Base-by-base conservation (phyloP, 1,284 basidiomycete genomes). In the Volvariella surrecta region DNA sequence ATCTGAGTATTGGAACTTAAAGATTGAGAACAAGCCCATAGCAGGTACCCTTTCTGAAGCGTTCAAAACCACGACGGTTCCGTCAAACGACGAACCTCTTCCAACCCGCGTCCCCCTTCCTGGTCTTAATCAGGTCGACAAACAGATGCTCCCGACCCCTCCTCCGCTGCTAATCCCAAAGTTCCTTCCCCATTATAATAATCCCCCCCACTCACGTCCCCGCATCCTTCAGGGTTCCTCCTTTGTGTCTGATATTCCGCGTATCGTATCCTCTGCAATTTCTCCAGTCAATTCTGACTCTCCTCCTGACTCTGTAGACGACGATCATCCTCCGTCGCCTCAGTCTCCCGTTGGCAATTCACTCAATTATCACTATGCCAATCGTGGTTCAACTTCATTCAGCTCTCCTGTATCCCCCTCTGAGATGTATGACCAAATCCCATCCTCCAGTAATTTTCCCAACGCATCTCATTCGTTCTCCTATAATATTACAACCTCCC, bases 321-420 rank as follows among this genome's bases (percentile, higher is more conserved):
- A 62, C 54, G 57, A 60, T 44, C 47, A 43, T 22, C 49, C 51
- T 18, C 41, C 56, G 15, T 62, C 62, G 40, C 60, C 60, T 32
- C 50, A 52, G 31, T 58, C 60, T 15, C 60, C 57, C 42, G 52
- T 54, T 31, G 49, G 35, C 43, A 52, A 34, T 35, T 52, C 53
- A 37, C 52, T 38, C 42, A 59, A 53, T 46, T 62, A 58, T 49
- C 51, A 59, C 45, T 63, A 64, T 61, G 58, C 49, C 42, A 46
- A 55, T 51, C 52, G 56, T 46, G 51, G 39, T 38, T 48, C 54
- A 16, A 50, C 45, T 40, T 47, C 57, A 40, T 59, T 62, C 50
- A 54, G 58, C 44, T 58, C 62, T 32, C 53, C 54, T 45, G 44
- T 54, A 45, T 58, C 56, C 38, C 48, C 56, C n/a, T 24, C 50